Evolutionary conservation across 371 early-diverging fungal genomes (phyloP), one percentile per base, ranked within the genome.

Genomic region (Lichtheimia ornata): DNA sequence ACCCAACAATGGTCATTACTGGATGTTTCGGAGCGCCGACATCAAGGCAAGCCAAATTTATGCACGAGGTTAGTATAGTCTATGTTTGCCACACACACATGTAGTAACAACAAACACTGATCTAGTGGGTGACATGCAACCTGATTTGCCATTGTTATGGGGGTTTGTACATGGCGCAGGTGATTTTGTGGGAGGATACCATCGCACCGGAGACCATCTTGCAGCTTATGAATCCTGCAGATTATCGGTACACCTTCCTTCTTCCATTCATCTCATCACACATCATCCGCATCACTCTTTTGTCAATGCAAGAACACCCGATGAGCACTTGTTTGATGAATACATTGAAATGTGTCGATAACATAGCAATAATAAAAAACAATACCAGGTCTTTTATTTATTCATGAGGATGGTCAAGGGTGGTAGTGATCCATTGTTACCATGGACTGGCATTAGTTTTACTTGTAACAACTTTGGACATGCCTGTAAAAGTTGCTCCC

Each of bases 21-120:
- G 78, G 78, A 77, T 77, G 78, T 77, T 77, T 63, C 68, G 78
- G 25, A 74, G 66, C 14, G 53, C 53, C 30, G 65, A 59, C 18
- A 55, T 73, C 2, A 56, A 42, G 40, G 63, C 71, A 14, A 64
- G 66, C 18, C 64, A 51, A 6, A 72, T 77, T 3, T 72, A 52
- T 56, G 27, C 68, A 13, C 65, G 73, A 63, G 50, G 77, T 66
- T 68, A 65, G 55, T 20, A 53, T n/a, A 13, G 28, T 7, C 15
- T 15, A 28, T 24, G 52, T 58, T 52, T 28, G 43, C 30, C 35
- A 55, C 56, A 40, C 14, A 56, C 7, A 45, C 7, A 27, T 27
- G 22, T 22, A 22, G 22, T 42, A 25, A 40, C 42, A 55, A 27
- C 28, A 25, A 25, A 25, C 45, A 49, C 40, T 18, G 44, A 22